These are phyloP conservation scores for Alternaria panax DNA, from an alignment of 2,329 filamentous ascomycete genomes.

Conservation along the genomic window DNA sequence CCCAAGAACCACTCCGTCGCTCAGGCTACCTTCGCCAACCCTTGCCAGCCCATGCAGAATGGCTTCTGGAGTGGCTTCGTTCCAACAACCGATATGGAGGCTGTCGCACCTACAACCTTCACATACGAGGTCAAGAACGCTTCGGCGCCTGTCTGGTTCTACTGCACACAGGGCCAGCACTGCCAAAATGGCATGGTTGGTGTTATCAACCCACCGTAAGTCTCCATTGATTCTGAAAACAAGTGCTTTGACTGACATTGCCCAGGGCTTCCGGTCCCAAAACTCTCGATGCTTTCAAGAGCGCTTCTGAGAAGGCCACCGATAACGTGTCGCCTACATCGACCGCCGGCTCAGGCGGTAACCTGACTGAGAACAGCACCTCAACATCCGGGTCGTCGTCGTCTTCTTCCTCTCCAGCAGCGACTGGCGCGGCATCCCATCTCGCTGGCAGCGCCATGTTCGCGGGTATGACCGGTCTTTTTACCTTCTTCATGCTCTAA, in stretches of 20 bases:
- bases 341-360: slow-evolving; percentile 36
- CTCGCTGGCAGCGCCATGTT: slow-evolving; percentile 35
- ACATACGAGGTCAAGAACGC: slow-evolving; percentile 46
- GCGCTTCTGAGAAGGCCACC: slow-evolving; percentile 27
- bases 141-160: slow-evolving; percentile 50
- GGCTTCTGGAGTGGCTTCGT: slow-evolving; percentile 52
- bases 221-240: not conserved
- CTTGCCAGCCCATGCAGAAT: slow-evolving; percentile 44
- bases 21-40: slow-evolving; percentile 44
- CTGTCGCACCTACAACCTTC: slow-evolving; percentile 39
- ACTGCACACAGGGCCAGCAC: slow-evolving; percentile 51
- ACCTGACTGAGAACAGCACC: slow-evolving; percentile 30
- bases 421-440: slow-evolving; percentile 38
- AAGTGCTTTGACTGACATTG: slow-evolving; percentile 17
- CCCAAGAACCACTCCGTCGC: slow-evolving; percentile 51
- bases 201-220: slow-evolving; percentile 51
- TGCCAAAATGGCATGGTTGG: slow-evolving; percentile 52
- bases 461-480: slow-evolving; percentile 37
- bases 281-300: slow-evolving; percentile 37
- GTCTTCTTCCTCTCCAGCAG: slow-evolving; percentile 13
- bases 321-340: slow-evolving; percentile 35
- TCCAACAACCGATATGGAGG: slow-evolving; percentile 32
- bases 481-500: slow-evolving; percentile 45
- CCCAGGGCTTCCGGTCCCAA: slow-evolving; percentile 28
- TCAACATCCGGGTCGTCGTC: slow-evolving; percentile 18